Evolutionary conservation across 345 rosid genomes (phyloP), one percentile per base, ranked within the genome.

Genomic region (Brassica napus): DNA sequence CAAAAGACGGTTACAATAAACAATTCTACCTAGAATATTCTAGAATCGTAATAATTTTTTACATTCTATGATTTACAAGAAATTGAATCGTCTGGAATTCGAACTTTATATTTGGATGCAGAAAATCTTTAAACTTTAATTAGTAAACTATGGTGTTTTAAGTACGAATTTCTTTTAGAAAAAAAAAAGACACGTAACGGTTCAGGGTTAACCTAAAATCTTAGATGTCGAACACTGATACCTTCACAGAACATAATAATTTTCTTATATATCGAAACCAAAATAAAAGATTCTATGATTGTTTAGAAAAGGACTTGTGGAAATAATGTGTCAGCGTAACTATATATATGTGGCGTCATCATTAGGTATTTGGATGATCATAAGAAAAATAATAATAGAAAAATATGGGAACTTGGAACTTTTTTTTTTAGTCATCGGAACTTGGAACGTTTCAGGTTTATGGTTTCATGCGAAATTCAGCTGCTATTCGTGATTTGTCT

Each of bases 341-440:
- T 24, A 26, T 26, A 26, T 24, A 24, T 26, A 55, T 66, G 21
- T 52, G 57, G 57, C 57, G 39, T 67, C 57, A 15, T 76, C 23
- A 57, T 57, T 57, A 58, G 58, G 10, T 37, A 42, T 58, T 76
- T 68, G 60, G 68, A 67, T 58, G 66, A 68, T 28, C 42, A 67
- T 42, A 57, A 75, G 5, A 21, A 69, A 47, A 10, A 69, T 6
- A 18, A 68, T 21, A 8, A 18, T 75, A 58, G 14, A 59, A 10
- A 65, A 72, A 35, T 70, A 11, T 77, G 23, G 75, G 71, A 76
- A 68, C 74, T 69, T 76, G 80, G 57, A 77, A 63, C 24, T 7
- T 64, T 54, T 77, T 77, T 77, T 28, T 28, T 28, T 28, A 28
- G 4, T 3, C 31, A 9, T 77, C 21, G 75, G 71, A 76, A 60